These are phyloP conservation scores for Phascolomyces articulosus DNA, from an alignment of 371 early-diverging fungal species.

Conservation along the genomic window DNA sequence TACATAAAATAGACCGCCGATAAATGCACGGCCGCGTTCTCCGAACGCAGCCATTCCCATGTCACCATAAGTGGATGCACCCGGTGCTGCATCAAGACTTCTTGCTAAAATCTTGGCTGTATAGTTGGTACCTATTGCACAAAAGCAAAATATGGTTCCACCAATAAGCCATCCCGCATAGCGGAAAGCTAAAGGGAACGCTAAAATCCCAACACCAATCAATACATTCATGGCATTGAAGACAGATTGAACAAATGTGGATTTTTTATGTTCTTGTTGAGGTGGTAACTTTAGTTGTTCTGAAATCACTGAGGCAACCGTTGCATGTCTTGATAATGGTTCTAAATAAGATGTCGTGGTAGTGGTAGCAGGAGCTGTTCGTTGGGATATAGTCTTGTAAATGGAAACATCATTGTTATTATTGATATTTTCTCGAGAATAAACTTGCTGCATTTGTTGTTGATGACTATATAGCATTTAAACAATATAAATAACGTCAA, in stretches of 20 bases:
- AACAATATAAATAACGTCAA: background rate
- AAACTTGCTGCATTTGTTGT: background rate
- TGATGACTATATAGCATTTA: background rate
- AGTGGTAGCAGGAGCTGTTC: background rate
- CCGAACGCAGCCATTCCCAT: constrained; percentile 71
- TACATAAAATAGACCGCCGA: constrained; percentile 55
- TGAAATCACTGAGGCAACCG: constrained; percentile 20
- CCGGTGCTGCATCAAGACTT: constrained; percentile 26
- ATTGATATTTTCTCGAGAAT: background rate
- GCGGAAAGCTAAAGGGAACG: constrained; percentile 36
- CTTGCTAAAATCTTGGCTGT: constrained; percentile 59
- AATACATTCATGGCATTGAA: constrained; percentile 67
- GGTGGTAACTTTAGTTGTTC: constrained; percentile 11
- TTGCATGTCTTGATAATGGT: constrained; percentile 17
- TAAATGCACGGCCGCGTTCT: constrained; percentile 41
- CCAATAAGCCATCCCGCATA: constrained; percentile 60
- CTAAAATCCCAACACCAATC: constrained; percentile 62
- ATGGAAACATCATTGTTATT: background rate
- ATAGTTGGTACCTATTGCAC: constrained; percentile 48
- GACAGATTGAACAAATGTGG: constrained; percentile 39
- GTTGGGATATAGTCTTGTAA: background rate
- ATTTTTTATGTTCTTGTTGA: constrained; percentile 11
- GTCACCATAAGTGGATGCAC: constrained; percentile 58
- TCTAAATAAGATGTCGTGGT: background rate
- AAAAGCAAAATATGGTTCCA: constrained; percentile 47